A percentile compares a stretch with the other conserved stretches of the same genome.
Conservation (phyloP, 441 rosid genomes). For the Kokia cookei region DNA sequence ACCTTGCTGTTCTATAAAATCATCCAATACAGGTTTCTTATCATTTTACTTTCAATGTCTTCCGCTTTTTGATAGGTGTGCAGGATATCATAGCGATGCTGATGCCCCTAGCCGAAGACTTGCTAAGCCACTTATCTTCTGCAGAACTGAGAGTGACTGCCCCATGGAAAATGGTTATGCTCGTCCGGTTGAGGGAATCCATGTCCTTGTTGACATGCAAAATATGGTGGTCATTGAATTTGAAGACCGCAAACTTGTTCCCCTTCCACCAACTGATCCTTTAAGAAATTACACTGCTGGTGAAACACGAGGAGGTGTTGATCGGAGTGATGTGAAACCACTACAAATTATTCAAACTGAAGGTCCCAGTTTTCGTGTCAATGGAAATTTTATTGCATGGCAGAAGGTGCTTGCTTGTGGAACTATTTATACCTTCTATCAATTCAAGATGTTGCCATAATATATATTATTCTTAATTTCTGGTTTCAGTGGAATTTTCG, state of each 20-base stretch:
- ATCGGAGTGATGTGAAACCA: conserved; percentile 44
- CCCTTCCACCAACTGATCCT: conserved; percentile 44
- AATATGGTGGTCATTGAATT: conserved; percentile 49
- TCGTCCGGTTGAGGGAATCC: conserved; percentile 47
- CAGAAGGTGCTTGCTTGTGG: conserved; percentile 33
- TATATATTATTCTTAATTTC: neutral
- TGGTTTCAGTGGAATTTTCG: conserved; percentile 46
- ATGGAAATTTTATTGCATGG: conserved; percentile 41
- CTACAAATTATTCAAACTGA: conserved; percentile 42
- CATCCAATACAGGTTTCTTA: neutral
- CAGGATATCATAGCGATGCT: conserved; percentile 42
- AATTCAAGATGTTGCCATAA: neutral
- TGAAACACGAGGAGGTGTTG: conserved; percentile 44
- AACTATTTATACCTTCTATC: neutral
- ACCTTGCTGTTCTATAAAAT: neutral
- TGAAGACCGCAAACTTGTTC: conserved; percentile 43
- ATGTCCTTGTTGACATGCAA: conserved; percentile 45
- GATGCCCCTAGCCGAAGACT: conserved; percentile 49
- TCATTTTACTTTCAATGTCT: neutral
- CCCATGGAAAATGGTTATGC: conserved; percentile 52
- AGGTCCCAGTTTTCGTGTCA: conserved; percentile 46
- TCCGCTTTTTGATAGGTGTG: conserved; percentile 25
- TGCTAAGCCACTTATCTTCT: conserved; percentile 44
- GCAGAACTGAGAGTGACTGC: conserved; percentile 49
- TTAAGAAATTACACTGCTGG: conserved; percentile 44